phyloP scores from a whole-genome alignment of 805 yeast genomes.

The Pichia scutulata region DNA sequence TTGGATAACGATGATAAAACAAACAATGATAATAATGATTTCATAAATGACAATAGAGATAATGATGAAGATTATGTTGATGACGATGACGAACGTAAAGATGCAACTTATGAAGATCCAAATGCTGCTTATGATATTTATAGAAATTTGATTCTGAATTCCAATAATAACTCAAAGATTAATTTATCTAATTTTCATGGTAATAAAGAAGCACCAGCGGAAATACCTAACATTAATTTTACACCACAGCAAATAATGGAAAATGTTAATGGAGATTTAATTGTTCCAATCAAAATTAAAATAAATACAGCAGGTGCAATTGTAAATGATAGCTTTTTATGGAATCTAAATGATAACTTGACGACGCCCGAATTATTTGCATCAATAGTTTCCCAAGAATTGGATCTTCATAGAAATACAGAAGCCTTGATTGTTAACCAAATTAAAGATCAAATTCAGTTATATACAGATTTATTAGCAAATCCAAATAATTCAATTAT shows the following conservation, averaged over 20 bases:
- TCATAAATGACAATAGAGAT: slow-evolving; percentile 16
- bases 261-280: slow-evolving; percentile 32
- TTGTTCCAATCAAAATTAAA: slow-evolving; percentile 61
- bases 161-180: slow-evolving; percentile 11
- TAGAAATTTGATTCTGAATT: slow-evolving; percentile 7
- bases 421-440: slow-evolving; percentile 60
- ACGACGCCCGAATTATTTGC: slow-evolving; percentile 73
- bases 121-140: slow-evolving; percentile 31
- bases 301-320: slow-evolving; percentile 49
- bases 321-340: slow-evolving; percentile 61
- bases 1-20: slow-evolving; percentile 27
- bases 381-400: slow-evolving; percentile 66
- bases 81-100: slow-evolving; percentile 52
- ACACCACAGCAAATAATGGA: slow-evolving; percentile 28
- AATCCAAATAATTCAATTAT: slow-evolving; percentile 38
- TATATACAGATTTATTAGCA: slow-evolving; percentile 53
- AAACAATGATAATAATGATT: slow-evolving; percentile 28
- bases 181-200: slow-evolving; percentile 29
- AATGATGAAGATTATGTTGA: slow-evolving; percentile 39
- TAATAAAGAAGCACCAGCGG: slow-evolving; percentile 32
- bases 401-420: slow-evolving; percentile 65
- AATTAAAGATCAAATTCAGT: slow-evolving; percentile 75
- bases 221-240: slow-evolving; percentile 25
- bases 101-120: slow-evolving; percentile 60
- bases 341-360: slow-evolving; percentile 62